Evolutionary conservation across 306 rosid species (phyloP).

Genomic region (Fragaria ananassa): DNA sequence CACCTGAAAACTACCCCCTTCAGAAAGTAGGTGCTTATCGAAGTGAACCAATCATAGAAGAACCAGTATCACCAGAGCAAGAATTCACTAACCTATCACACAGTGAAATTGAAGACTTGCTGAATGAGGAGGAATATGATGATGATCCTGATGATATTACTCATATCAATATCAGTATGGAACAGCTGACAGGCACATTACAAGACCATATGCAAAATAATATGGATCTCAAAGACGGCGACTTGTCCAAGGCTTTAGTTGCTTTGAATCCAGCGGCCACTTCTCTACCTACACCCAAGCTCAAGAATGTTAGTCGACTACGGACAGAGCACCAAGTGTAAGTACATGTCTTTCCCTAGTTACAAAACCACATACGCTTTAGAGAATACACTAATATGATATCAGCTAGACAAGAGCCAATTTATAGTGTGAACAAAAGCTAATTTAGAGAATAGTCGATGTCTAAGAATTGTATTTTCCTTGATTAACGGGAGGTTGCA

Average conservation of each 20-base stretch:
- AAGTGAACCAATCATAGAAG: constrained; percentile 89
- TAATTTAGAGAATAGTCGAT: neutral
- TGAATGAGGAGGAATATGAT: neutral
- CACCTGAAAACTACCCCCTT: constrained; percentile 38
- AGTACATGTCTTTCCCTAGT: constrained; percentile 24
- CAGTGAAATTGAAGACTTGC: constrained; percentile 74
- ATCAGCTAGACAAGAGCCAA: neutral
- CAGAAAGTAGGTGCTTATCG: constrained; percentile 28
- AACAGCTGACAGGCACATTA: constrained; percentile 39
- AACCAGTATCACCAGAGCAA: constrained; percentile 77
- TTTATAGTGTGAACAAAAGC: too few relatives aligned
- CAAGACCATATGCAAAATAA: constrained; percentile 46
- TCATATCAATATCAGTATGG: constrained; percentile 39
- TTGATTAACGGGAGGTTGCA: neutral
- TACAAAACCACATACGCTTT: neutral
- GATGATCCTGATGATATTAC: constrained; percentile 70
- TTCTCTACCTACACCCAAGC: constrained; percentile 64
- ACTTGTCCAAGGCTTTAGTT: constrained; percentile 82
- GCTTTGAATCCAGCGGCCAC: constrained; percentile 55
- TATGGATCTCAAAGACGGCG: constrained; percentile 52
- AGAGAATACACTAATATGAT: neutral
- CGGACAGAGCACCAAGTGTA: constrained; percentile 97
- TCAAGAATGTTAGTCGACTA: constrained; percentile 79
- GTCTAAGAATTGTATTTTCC: neutral
- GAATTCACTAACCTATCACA: constrained; percentile 45